These are phyloP conservation scores for Cydonia oblonga DNA, from an alignment of 331 rosid species.

Conservation along the genomic window DNA sequence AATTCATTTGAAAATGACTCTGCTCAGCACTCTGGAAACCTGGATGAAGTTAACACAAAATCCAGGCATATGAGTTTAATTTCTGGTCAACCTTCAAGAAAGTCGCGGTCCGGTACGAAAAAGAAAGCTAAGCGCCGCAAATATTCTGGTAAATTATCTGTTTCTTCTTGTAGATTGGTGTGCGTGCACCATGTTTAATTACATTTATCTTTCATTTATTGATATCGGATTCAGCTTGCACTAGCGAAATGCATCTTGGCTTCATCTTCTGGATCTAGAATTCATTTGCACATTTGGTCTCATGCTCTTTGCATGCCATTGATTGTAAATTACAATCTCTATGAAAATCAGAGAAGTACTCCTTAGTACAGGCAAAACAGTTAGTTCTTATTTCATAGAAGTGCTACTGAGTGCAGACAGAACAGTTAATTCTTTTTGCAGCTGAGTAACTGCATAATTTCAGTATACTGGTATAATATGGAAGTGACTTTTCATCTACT, in stretches of 20 bases:
- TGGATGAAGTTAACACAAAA: slow-evolving; percentile 22
- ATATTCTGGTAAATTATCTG: slow-evolving; percentile 45
- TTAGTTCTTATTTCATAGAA: not conserved
- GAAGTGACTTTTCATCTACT: not conserved
- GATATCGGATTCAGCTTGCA: not conserved
- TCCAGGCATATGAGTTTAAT: slow-evolving; percentile 26
- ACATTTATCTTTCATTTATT: not conserved
- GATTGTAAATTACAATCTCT: not conserved
- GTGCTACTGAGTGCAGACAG: not conserved
- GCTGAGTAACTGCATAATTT: not conserved
- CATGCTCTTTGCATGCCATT: not conserved
- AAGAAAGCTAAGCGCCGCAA: slow-evolving; percentile 58
- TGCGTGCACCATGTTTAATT: not conserved
- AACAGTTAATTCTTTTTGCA: not conserved
- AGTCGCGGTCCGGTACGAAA: slow-evolving; percentile 38
- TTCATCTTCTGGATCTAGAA: not conserved
- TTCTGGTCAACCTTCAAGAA: slow-evolving; percentile 36
- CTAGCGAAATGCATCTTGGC: not conserved
- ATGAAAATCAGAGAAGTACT: not conserved
- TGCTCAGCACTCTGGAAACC: slow-evolving; percentile 16
- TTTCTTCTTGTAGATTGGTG: not conserved
- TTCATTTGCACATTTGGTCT: not conserved
- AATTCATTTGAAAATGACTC: slow-evolving; percentile 22
- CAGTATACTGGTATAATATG: not conserved
- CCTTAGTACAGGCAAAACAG: not conserved